A percentile compares a stretch with the other conserved stretches of the same genome.
Conservation (phyloP, 2,329 filamentous ascomycete genomes). For the Ophiostoma novo-ulmi region DNA sequence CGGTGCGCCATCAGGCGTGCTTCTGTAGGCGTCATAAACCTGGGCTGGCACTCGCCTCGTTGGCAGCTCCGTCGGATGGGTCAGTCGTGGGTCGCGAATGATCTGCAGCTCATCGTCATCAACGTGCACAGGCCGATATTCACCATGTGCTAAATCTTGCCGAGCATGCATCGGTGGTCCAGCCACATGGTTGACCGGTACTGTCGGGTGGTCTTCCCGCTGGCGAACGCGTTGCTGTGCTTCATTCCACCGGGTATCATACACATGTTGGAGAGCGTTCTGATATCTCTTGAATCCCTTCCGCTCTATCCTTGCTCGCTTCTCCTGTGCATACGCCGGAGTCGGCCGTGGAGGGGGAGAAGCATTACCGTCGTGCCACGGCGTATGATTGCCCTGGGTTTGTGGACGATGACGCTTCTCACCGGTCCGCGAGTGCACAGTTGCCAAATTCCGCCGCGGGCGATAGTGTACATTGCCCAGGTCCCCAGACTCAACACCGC, state of each 20-base stretch:
- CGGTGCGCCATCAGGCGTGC: neutral
- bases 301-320: neutral
- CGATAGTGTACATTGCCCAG: neutral
- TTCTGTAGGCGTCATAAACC: neutral
- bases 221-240: constrained; percentile 32
- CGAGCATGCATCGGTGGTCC: neutral
- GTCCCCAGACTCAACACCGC: constrained; percentile 21
- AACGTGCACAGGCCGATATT: neutral
- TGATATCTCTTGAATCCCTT: constrained; percentile 46
- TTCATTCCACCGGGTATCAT: constrained; percentile 32
- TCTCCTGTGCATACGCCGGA: constrained; percentile 6
- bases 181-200: neutral
- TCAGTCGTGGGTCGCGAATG: neutral
- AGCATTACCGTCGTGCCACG: neutral
- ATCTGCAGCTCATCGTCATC: neutral
- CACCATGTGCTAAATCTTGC: neutral
- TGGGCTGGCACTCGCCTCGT: neutral
- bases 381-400: neutral
- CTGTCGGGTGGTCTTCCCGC: constrained; percentile 1
- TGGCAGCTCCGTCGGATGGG: neutral
- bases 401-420: neutral
- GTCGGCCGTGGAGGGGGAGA: neutral
- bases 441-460: neutral
- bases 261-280: constrained; percentile 30
- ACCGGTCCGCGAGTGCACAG: neutral